Evolutionary conservation across 768 basidiomycete species (phyloP), one percentile per base, ranked within the genome.

Genomic region (Sistotremastrum niveocremeum): DNA sequence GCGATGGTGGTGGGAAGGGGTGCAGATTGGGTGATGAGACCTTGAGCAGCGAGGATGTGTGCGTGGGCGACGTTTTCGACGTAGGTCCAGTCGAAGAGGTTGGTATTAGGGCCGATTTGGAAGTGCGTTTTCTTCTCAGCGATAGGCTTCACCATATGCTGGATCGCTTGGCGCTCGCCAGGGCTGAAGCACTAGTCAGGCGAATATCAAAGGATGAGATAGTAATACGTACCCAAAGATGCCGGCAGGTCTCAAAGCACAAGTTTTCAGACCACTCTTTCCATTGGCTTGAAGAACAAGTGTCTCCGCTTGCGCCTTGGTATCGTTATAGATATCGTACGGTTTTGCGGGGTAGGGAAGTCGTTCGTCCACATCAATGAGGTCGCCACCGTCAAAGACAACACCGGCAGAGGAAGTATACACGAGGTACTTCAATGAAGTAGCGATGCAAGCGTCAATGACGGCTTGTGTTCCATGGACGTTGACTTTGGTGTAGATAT

Each of bases 81-180:
- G 58, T 97, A 97, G 4, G 93, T 95, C 77, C 84, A 91, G 63
- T 98, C 95, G 56, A 87, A 90, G 3, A 98, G 64, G 60, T 98
- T 98, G 51, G 74, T 79, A 64, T 97, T 95, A 65, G 84, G 71
- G 35, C 95, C 95, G 52, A 99, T 79, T 62, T 97, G 93, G 70
- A 88, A 85, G 53, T 86, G 80, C 0, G 89, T 90, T 61, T 95
- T 84, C 11, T 79, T 77, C 39, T 77, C 73, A 56, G 83, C 71
- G 61, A 87, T 83, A 3, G 82, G 90, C 48, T 81, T 66, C 60
- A 77, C 79, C 34, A 94, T 66, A n/a, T 85, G 87, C 1, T 72
- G 63, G 64, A 93, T 78, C 52, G 77, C 71, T 61, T 95, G 91
- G 7, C 87, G 77, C 56, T 98, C 95, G 4, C 94, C 91, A 4